Conservation (phyloP, 192 early-diverging fungal species). For the Cladochytrium replicatum region DNA sequence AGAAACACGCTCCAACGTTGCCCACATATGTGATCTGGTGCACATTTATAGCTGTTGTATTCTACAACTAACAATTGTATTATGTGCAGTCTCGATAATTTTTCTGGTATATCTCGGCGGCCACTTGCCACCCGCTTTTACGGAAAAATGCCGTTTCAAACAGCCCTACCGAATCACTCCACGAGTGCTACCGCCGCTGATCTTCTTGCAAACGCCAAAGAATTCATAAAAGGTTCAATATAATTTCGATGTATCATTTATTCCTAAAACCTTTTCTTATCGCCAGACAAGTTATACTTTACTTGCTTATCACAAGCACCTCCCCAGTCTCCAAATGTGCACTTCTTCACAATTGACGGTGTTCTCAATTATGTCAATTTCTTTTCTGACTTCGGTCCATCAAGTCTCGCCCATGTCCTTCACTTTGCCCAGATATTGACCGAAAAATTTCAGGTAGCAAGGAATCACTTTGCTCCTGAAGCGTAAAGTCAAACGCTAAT, state of each 20-base stretch:
- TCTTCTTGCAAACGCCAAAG: slow-evolving; percentile 17
- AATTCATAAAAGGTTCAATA: slow-evolving; percentile 33
- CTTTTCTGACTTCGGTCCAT: slow-evolving; percentile 60
- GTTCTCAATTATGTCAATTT: slow-evolving; percentile 52
- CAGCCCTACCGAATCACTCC: slow-evolving; percentile 20
- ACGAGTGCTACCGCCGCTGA: slow-evolving; percentile 17
- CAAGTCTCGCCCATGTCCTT: slow-evolving; percentile 50
- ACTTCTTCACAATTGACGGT: slow-evolving; percentile 53
- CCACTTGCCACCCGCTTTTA: too few relatives aligned
- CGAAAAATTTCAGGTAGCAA: slow-evolving; percentile 48
- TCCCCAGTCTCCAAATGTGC: slow-evolving; percentile 22
- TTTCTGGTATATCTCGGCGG: too few relatives aligned
- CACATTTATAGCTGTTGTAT: too few relatives aligned
- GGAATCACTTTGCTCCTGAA: too few relatives aligned
- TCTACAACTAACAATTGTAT: too few relatives aligned
- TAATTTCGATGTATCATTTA: too few relatives aligned
- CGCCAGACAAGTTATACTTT: slow-evolving; percentile 58
- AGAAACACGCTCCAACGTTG: too few relatives aligned
- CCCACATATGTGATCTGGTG: too few relatives aligned
- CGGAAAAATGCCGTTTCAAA: slow-evolving; percentile 26
- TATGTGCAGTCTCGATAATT: too few relatives aligned
- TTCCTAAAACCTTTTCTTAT: too few relatives aligned
- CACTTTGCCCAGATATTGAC: slow-evolving; percentile 51
- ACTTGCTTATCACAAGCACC: slow-evolving; percentile 34
- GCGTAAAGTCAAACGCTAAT: too few relatives aligned